Conservation (phyloP, 164 flowering plant species). For the Hamamelis virginiana region DNA sequence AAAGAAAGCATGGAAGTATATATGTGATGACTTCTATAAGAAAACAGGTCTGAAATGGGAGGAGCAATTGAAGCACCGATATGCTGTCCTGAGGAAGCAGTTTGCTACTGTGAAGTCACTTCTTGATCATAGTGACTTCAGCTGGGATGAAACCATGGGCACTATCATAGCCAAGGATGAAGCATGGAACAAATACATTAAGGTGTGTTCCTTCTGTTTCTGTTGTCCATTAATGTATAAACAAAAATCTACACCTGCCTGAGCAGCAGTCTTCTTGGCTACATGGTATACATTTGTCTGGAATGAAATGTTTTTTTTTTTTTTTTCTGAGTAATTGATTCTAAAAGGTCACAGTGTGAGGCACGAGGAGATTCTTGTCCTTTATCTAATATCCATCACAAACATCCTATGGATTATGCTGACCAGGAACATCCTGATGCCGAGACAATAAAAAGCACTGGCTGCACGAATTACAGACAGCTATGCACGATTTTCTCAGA, state of each 20-base stretch:
- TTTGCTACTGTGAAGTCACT: slow-evolving; percentile 33
- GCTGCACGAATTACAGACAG: slow-evolving; percentile 48
- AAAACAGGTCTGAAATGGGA: slow-evolving; percentile 57
- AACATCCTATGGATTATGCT: not conserved
- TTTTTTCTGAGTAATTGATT: no score
- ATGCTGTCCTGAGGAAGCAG: slow-evolving; percentile 41
- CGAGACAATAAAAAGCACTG: slow-evolving; percentile 38
- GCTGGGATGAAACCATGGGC: slow-evolving; percentile 46
- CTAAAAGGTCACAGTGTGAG: no score
- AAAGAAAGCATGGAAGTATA: slow-evolving; percentile 50
- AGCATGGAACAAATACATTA: slow-evolving; percentile 46
- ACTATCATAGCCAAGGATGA: slow-evolving; percentile 34
- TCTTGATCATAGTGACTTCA: slow-evolving; percentile 39
- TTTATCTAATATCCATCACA: not conserved
- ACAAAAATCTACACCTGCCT: not conserved
- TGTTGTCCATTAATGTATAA: not conserved
- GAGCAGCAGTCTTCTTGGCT: not conserved
- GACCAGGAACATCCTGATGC: slow-evolving; percentile 56
- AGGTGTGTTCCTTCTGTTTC: slow-evolving; percentile 25
- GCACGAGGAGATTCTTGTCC: not conserved
- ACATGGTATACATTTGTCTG: not conserved
- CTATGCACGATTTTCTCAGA: slow-evolving; percentile 44
- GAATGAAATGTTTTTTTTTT: no score
- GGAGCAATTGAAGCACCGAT: slow-evolving; percentile 56
- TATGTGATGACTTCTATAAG: slow-evolving; percentile 40